Evolutionary conservation across 352 stramenopile species (phyloP), one percentile per base, ranked within the genome.

Genomic region (Pythium monospermum): DNA sequence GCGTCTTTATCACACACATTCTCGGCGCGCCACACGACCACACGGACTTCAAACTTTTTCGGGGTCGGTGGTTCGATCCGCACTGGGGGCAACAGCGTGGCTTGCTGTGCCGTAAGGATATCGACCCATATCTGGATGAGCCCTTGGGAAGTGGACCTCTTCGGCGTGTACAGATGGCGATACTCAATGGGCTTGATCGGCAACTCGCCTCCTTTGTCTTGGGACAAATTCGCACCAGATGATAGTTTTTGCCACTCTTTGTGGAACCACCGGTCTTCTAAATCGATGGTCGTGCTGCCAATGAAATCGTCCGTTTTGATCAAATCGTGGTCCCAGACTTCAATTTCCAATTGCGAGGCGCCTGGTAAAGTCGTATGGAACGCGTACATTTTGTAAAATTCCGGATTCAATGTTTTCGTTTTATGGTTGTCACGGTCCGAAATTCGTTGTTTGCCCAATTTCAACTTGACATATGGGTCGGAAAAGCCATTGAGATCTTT

Each of bases 231-330:
- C 65, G 45, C 15, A 76, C 59, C 53, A 87, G 66, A 13, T 69
- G 60, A n/a, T 13, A 35, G 13, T 35, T 35, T 35, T 26, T 96
- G 84, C 85, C 87, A 96, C 18, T 86, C 73, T 6, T 72, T 68
- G 53, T 96, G 83, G 56, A 97, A 97, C 91, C 90, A 97, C 19
- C 91, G 71, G 32, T 98, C 91, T 56, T 98, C 91, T 4, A 98
- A 62, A 39, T 97, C 91, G 49, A 98, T 96, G 0, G 76, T 87
- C 0, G 90, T 97, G 2, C 76, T 75, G 3, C 91, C 90, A 25
- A 98, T 97, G 1, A 98, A 73, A 23, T 96, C 71, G 58, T 97
- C 86, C 1, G 51, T 53, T 23, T 49, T 40, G 3, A 95, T 55
- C 0, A 86, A 26, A 31, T 90, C 82, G 49, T 88, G 77, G 57